phyloP scores from a whole-genome alignment of 2,329 filamentous ascomycete species.

The Aspergillus fumigatus region DNA sequence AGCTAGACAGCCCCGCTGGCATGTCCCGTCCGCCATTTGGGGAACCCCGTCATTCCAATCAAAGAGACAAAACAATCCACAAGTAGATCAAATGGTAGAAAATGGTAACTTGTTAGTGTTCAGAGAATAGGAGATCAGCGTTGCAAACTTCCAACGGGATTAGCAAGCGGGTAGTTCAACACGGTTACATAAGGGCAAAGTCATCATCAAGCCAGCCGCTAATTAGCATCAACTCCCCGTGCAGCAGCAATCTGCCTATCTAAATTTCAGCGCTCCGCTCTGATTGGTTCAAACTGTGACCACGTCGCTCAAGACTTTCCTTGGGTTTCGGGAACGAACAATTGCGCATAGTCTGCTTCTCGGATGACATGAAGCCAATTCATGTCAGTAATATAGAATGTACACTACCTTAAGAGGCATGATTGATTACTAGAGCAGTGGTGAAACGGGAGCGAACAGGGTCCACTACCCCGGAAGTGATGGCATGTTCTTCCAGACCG shows the following conservation, averaged over 20 bases:
- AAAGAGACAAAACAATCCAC: constrained; percentile 2
- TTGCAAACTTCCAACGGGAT: constrained; percentile 2
- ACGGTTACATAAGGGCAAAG: neutral
- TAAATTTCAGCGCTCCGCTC: neutral
- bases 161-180: constrained; percentile 1
- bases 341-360: neutral
- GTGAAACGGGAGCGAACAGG: constrained; percentile 12
- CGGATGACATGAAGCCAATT: neutral
- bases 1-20: constrained; percentile 19
- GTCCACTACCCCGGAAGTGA: constrained; percentile 7
- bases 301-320: constrained; percentile 4
- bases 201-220: constrained; percentile 2
- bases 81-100: constrained; percentile 1
- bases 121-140: neutral
- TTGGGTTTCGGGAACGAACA: neutral
- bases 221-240: constrained; percentile 11
- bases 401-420: constrained; percentile 3
- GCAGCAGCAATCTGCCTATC: neutral
- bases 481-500: constrained; percentile 13
- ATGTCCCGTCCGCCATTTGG: constrained; percentile 22
- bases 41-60: constrained; percentile 6
- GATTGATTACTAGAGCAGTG: constrained; percentile 7
- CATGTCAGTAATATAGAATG: neutral
- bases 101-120: neutral
- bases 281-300: constrained; percentile 5